Evolutionary conservation across 495 filamentous ascomycete genomes (phyloP).

Genomic region (Daldinia bambusicola): DNA sequence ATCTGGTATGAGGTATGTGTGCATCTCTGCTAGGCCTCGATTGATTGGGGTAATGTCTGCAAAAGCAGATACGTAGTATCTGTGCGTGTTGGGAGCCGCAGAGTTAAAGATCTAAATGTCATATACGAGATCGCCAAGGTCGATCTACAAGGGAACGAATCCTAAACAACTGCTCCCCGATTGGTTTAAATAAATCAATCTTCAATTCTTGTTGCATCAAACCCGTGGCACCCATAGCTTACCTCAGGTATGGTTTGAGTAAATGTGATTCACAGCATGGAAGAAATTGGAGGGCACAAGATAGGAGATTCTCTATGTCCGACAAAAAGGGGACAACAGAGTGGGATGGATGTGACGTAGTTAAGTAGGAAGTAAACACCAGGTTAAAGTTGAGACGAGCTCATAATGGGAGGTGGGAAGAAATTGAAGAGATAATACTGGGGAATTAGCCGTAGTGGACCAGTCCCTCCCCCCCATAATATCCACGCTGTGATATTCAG

Average conservation of each 20-base stretch:
- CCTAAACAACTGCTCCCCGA: not conserved
- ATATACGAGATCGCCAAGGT: conserved; percentile 15
- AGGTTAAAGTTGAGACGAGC: conserved; percentile 1
- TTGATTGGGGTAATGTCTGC: not conserved
- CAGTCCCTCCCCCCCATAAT: conserved; percentile 16
- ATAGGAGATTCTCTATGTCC: not conserved
- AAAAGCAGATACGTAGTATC: not conserved
- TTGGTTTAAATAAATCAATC: not conserved
- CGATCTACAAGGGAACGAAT: conserved; percentile 4
- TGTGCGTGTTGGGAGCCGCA: conserved; percentile 1
- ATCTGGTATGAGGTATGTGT: too few relatives aligned
- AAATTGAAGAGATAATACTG: conserved; percentile 13
- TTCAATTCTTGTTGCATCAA: not conserved
- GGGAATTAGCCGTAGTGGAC: conserved; percentile 43
- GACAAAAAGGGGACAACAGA: conserved; percentile 4
- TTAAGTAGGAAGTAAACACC: conserved; percentile 10
- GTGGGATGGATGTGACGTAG: conserved; percentile 25
- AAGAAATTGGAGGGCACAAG: not conserved
- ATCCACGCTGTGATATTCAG: conserved; percentile 36
- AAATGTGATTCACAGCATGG: too few relatives aligned
- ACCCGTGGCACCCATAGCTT: too few relatives aligned
- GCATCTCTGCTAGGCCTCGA: not conserved
- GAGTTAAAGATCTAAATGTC: not conserved
- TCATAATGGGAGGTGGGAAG: not conserved
- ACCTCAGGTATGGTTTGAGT: too few relatives aligned